A percentile compares a stretch with the other conserved stretches of the same genome.
Conservation (phyloP, 805 yeast genomes). For the Barnettozyma populi region DNA sequence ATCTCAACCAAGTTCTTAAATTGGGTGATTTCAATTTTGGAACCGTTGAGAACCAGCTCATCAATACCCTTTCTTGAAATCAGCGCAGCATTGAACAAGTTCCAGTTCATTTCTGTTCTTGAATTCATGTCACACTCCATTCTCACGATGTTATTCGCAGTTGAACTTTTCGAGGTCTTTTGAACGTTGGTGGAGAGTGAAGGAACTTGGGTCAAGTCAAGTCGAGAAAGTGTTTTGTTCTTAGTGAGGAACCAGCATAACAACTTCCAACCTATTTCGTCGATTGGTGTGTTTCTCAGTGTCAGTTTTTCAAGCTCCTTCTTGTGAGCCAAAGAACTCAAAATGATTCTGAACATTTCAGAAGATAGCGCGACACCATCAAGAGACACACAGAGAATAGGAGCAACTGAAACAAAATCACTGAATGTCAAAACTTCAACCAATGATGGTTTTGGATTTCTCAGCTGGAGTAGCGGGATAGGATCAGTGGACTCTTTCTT, state of each 20-base stretch:
- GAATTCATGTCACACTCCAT: slow-evolving; percentile 33
- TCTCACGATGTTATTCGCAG: slow-evolving; percentile 26
- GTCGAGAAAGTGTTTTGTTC: slow-evolving; percentile 47
- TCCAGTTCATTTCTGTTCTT: slow-evolving; percentile 81
- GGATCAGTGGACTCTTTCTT: slow-evolving; percentile 75
- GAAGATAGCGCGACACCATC: slow-evolving; percentile 74
- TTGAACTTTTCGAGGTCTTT: slow-evolving; percentile 32
- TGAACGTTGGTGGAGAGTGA: slow-evolving; percentile 33
- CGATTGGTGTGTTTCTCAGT: slow-evolving; percentile 72
- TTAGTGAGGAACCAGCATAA: slow-evolving; percentile 73
- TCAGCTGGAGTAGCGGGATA: slow-evolving; percentile 64
- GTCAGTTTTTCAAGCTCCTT: slow-evolving; percentile 66
- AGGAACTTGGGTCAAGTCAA: slow-evolving; percentile 60
- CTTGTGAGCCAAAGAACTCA: slow-evolving; percentile 59
- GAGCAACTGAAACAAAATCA: slow-evolving; percentile 83
- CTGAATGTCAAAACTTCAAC: slow-evolving; percentile 83
- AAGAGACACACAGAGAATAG: slow-evolving; percentile 66
- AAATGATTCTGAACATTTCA: slow-evolving; percentile 68
- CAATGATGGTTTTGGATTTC: slow-evolving; percentile 84
- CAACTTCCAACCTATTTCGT: slow-evolving; percentile 73
- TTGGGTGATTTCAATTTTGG: slow-evolving; percentile 54
- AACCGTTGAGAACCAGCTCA: slow-evolving; percentile 77
- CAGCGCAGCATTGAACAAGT: slow-evolving; percentile 67
- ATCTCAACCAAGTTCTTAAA: slow-evolving; percentile 54
- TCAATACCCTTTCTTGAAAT: slow-evolving; percentile 73